A percentile compares a stretch with the other conserved stretches of the same genome.
Conservation (phyloP, 768 basidiomycete species). For the Pleurotus pulmonarius region DNA sequence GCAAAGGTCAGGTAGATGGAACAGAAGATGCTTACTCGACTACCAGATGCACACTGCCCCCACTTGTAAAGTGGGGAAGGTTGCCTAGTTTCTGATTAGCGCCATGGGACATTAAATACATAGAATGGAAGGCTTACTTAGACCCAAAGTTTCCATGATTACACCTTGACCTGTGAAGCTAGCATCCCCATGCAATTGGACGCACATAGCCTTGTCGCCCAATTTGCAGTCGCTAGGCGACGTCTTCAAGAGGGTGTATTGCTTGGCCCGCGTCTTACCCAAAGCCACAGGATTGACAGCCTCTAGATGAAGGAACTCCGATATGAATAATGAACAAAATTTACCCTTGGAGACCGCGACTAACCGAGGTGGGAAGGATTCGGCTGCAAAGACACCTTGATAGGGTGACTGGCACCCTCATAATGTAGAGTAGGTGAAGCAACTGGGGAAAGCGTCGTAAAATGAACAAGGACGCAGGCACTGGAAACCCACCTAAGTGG, state of each 20-base stretch:
- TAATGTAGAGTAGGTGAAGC: slow-evolving; percentile 65
- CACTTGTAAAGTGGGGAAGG: slow-evolving; percentile 87
- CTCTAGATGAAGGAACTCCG: slow-evolving; percentile 38
- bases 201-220: slow-evolving; percentile 78
- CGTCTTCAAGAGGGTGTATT: slow-evolving; percentile 73
- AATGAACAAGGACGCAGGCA: neutral
- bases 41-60: slow-evolving; percentile 87
- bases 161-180: slow-evolving; percentile 90
- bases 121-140: slow-evolving; percentile 48
- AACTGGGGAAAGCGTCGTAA: slow-evolving; percentile 30
- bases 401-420: slow-evolving; percentile 35
- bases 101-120: neutral
- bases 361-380: slow-evolving; percentile 76
- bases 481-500: slow-evolving; percentile 56
- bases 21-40: slow-evolving; percentile 63
- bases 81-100: slow-evolving; percentile 45
- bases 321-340: slow-evolving; percentile 10
- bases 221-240: slow-evolving; percentile 50
- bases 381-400: slow-evolving; percentile 77
- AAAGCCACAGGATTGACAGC: slow-evolving; percentile 85
- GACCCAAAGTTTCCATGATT: slow-evolving; percentile 81
- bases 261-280: slow-evolving; percentile 89
- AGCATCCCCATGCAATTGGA: slow-evolving; percentile 90
- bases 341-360: slow-evolving; percentile 11
- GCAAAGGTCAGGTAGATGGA: neutral